A percentile compares a stretch with the other conserved stretches of the same genome.
Conservation (phyloP, 2,329 filamentous ascomycete species). For the Seiridium unicorne region DNA sequence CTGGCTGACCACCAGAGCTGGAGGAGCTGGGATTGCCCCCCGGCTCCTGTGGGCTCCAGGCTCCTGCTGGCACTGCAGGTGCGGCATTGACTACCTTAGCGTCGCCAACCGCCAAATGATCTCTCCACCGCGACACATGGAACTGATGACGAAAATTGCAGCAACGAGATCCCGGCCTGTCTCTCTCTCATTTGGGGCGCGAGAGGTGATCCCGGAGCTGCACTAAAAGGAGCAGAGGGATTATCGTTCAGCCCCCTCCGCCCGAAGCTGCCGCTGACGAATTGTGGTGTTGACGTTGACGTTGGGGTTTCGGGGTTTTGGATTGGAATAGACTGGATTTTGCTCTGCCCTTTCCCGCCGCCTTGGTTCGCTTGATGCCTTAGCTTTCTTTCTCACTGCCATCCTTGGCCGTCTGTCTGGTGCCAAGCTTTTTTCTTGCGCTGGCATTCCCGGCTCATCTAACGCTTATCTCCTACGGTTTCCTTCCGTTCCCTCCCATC, state of each 20-base stretch:
- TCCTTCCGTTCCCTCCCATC: background rate
- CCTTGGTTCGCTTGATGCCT: background rate
- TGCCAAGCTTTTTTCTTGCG: background rate
- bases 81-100: background rate
- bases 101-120: background rate
- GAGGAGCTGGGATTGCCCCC: background rate
- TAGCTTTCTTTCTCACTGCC: background rate
- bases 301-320: background rate
- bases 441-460: background rate
- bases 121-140: background rate
- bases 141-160: background rate
- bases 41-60: background rate
- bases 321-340: background rate
- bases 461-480: background rate
- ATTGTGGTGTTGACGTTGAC: background rate
- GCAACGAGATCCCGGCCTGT: background rate
- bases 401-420: background rate
- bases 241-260: conserved; percentile 1
- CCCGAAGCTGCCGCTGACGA: background rate
- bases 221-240: background rate
- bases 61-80: background rate
- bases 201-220: background rate
- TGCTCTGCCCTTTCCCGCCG: background rate
- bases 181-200: background rate
- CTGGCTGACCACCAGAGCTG: background rate